Evolutionary conservation across 2,329 filamentous ascomycete genomes (phyloP), one percentile per base, ranked within the genome.

Genomic region (Monosporascus sp.): DNA sequence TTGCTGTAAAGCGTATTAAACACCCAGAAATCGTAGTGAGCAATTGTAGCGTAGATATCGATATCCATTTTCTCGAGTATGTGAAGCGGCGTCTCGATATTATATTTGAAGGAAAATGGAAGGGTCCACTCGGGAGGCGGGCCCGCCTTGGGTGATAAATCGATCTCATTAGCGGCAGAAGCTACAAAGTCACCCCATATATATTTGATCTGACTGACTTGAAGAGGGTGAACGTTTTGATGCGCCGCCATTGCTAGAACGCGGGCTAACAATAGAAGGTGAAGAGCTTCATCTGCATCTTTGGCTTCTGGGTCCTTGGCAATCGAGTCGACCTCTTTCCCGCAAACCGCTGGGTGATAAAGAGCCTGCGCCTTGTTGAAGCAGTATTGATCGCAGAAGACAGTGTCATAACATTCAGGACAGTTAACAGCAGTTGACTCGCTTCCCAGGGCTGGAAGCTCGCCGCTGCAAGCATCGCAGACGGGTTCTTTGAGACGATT

Each of bases 1-100:
- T 97, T 97, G 59, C 89, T 85, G 69, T 93, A 96, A 5, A 97
- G 78, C 0, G 91, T 96, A 71, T 97, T 96, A 65, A 96, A 81
- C 17, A 97, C 80, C 89, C 89, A 94, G 7, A 88, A 72, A 62
- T 92, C 88, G 67, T 88, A 86, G 24, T 75, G 70, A 8, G 72
- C 71, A 4, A 85, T 69, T 0, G 72, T 72, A 16, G 74, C 76
- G 67, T 87, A 93, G 50, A 91, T 85, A 66, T 93, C 86, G 52
- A 93, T 77, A 60, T 91, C 88, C 86, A 94, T 91, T 70, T 90
- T 91, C 68, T 92, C 88, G 17, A 94, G 78, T 35, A 93, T 78
- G 65, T 92, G 87, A 6, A 93, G 78, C 0, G 89, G 89, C 3
- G 81, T 81, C 52, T 88, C 80, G 55, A 94, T 82, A 60, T 89